These are phyloP conservation scores for Eudorina sp. DNA, from an alignment of 139 green algal species.

Conservation along the genomic window DNA sequence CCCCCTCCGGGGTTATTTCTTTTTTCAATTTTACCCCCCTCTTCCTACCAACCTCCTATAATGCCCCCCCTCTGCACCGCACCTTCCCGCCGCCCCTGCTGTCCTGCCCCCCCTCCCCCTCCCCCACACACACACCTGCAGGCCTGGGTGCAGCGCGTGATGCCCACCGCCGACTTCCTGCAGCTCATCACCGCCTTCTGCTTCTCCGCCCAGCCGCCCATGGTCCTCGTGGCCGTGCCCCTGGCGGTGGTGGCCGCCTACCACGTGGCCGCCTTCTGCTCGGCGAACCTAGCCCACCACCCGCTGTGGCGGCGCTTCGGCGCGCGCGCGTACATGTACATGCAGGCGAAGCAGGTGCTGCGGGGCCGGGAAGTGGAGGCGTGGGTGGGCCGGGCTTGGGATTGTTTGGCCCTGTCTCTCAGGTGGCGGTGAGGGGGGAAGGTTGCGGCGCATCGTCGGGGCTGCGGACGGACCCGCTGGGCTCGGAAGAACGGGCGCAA, in stretches of 20 bases:
- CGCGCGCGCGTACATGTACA: neutral
- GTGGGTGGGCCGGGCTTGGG: too few species aligned
- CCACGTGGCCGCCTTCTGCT: conserved; percentile 18
- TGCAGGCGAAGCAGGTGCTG: conserved; percentile 24
- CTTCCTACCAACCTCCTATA: too few species aligned
- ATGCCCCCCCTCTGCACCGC: too few species aligned
- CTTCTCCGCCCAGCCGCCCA: conserved; percentile 29
- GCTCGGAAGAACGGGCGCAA: too few species aligned
- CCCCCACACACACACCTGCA: neutral
- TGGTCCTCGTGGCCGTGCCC: conserved; percentile 10
- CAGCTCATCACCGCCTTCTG: neutral
- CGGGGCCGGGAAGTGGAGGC: neutral
- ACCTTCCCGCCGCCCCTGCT: neutral
- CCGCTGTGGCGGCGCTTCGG: conserved; percentile 26
- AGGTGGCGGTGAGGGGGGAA: too few species aligned
- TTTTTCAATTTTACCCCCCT: too few species aligned
- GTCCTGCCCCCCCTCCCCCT: neutral
- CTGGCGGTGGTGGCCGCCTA: conserved; percentile 17
- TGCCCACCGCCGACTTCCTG: conserved; percentile 38
- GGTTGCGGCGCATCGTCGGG: too few species aligned
- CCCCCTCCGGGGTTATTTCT: too few species aligned
- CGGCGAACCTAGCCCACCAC: neutral
- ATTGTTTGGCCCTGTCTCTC: too few species aligned
- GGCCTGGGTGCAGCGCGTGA: conserved; percentile 39
- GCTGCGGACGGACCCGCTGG: too few species aligned